Base-by-base conservation (phyloP, 495 filamentous ascomycete genomes). In the Lasiosphaeriaceae sp. region DNA sequence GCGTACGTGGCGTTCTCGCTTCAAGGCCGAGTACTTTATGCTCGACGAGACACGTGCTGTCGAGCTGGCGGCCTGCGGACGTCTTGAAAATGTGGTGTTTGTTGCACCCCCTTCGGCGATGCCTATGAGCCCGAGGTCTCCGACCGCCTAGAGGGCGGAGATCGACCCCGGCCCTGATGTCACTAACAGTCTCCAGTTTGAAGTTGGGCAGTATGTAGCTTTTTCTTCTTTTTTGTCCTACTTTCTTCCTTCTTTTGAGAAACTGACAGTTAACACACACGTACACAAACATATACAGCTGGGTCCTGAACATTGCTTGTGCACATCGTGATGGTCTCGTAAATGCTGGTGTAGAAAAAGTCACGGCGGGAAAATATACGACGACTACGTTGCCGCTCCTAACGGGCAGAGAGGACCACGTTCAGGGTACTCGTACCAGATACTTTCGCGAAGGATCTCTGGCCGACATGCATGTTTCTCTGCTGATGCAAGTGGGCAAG, bases 261-360 rank as follows among this genome's bases (percentile, higher is more conserved):
- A n/a, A n/a, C n/a, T n/a, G n/a, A n/a, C n/a, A n/a, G n/a, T n/a
- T n/a, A n/a, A n/a, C n/a, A n/a, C n/a, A n/a, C n/a, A n/a, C n/a
- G n/a, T n/a, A n/a, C n/a, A n/a, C n/a, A n/a, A n/a, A n/a, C n/a
- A n/a, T n/a, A n/a, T n/a, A n/a, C n/a, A n/a, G n/a, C 70, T 76
- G 57, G 60, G 71, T 54, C 11, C 1, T 75, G 19, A 75, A 76
- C 56, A 65, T 80, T 1, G 66, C 73, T 9, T 80, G 76, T 52
- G 76, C 74, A 1, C 61, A 70, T 39, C 70, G 74, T 11, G 78
- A 80, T 52, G 77, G 79, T 14, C 72, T 80, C 26, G 71, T 80
- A 16, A 63, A 58, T 0, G 66, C 49, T 35, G 67, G 67, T 16
- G 19, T 41, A 3, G 73, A 78, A 49, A 67, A 20, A 24, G 63